Evolutionary conservation across 1,139 yeast genomes (phyloP), one percentile per base, ranked within the genome.

Genomic region (Kodamaea fungicola): DNA sequence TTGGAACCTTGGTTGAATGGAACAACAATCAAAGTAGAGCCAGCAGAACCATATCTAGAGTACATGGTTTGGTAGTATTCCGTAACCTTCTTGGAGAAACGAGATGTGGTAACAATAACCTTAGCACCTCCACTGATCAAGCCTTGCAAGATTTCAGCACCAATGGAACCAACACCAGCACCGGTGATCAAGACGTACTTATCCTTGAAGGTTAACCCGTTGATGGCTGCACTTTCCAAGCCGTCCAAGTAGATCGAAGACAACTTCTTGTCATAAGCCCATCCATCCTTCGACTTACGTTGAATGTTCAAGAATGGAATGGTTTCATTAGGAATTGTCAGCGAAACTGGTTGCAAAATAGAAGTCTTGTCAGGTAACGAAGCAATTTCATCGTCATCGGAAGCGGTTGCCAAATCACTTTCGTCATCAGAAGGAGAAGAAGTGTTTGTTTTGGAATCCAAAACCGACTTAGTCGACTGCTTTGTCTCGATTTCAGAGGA

Each of bases 111-210:
- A 41, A 92, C 96, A 60, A 92, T 73, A 53, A 90, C 97, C 65
- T 86, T 87, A 41, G 98, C 97, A 74, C 98, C 98, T 70, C 98
- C 98, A 60, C 94, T 82, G 41, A 92, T 74, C 61, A 92, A 76
- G 49, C 98, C 98, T 71, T 87, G 95, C 61, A 92, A 75, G 50
- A 92, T 80, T 66, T 92, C 97, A 44, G 97, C 97, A 68, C 97
- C 98, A 62, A 92, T 92, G 37, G 98, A 92, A 36, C 97, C 98
- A 38, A 88, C 92, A 74, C 98, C 98, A 37, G 97, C 97, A 73
- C 98, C 98, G 38, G 98, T 92, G 52, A 92, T 76, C 57, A 92
- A 78, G 38, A 90, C 96, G 50, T 83, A 81, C 67, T 89, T 92
- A 64, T 81, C 87, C 62, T 84, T 83, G 74, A 83, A 92, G 29